Percentiles rank a stretch among this genome's conserved stretches.
Evolutionary conservation across 352 stramenopile genomes (phyloP).

Genomic region (Pilasporangium apinafurcum): DNA sequence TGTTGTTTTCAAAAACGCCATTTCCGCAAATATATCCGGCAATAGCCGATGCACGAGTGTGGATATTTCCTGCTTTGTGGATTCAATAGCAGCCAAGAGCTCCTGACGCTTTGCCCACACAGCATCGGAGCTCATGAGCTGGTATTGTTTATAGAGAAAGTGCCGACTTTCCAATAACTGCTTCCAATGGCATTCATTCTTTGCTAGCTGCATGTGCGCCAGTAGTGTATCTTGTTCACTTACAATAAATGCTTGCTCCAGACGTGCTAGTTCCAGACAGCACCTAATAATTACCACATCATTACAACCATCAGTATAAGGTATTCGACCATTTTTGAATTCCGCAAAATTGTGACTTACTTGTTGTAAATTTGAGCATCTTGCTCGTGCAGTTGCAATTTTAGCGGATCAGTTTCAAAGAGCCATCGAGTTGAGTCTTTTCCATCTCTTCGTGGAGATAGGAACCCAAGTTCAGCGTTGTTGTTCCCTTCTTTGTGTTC

Average conservation of each 20-base stretch:
- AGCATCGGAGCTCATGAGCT: conserved; percentile 24
- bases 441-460: neutral
- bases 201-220: conserved; percentile 20
- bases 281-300: conserved; percentile 8
- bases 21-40: conserved; percentile 13
- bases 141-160: conserved; percentile 21
- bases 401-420: conserved; percentile 16
- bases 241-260: conserved; percentile 22
- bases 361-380: conserved; percentile 38
- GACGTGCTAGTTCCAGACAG: conserved; percentile 23
- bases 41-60: conserved; percentile 14
- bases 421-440: conserved; percentile 16
- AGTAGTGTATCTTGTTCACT: conserved; percentile 24
- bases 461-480: neutral
- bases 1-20: conserved; percentile 32
- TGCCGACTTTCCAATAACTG: conserved; percentile 12
- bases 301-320: neutral
- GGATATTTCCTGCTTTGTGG: conserved; percentile 14
- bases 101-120: conserved; percentile 1
- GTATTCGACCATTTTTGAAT: neutral
- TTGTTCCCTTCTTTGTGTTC: too few species aligned
- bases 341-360: conserved; percentile 4
- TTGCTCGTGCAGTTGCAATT: conserved; percentile 26
- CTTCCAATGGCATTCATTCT: conserved; percentile 9
- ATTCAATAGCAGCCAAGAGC: conserved; percentile 9